Base-by-base conservation (phyloP, 441 rosid species). In the Pelargonium citronellum region DNA sequence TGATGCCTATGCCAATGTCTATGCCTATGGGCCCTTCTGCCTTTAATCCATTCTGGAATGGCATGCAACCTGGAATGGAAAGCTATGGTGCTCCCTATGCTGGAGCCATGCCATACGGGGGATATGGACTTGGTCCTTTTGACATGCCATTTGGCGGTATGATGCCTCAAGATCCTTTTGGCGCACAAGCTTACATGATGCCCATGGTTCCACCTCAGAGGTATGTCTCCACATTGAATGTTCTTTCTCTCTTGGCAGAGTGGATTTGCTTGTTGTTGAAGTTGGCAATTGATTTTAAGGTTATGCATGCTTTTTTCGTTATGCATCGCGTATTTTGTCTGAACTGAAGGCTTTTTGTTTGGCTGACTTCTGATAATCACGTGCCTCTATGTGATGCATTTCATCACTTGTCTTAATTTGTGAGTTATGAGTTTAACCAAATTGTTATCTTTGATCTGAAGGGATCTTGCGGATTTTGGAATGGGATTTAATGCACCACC, bases 21-120 rank as follows among this genome's bases (percentile, higher is more conserved):
- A 91, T 95, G 98, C 87, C 90, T 72, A 74, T 87, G 80, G 94
- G 89, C 67, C 92, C 92, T 58, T 75, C 91, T 70, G 83, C 85
- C 20, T 87, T 67, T 79, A 90, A 87, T 73, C 97, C 92, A 66
- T 95, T 80, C 75, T 92, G 95, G 91, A 81, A 67, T 49, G 92
- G 97, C 69, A 83, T 87, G 86, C 99, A 89, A 71, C 90, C 95
- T 2, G 97, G 91, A 72, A 83, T 88, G 87, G 96, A 92, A 72
- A 90, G 89, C 64, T 89, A 80, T 65, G 64, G 82, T 81, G 86
- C 87, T 77, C 91, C 94, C 69, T 92, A 83, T 81, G 79, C 78
- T 47, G 83, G 83, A 63, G 82, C 77, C 16, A 83, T 89, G 90
- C 92, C 96, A n/a, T 86, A 86, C 66, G 86, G 87, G 90, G 88